Base-by-base conservation (phyloP, 2,329 filamentous ascomycete species). In the Colletotrichum somersetense region DNA sequence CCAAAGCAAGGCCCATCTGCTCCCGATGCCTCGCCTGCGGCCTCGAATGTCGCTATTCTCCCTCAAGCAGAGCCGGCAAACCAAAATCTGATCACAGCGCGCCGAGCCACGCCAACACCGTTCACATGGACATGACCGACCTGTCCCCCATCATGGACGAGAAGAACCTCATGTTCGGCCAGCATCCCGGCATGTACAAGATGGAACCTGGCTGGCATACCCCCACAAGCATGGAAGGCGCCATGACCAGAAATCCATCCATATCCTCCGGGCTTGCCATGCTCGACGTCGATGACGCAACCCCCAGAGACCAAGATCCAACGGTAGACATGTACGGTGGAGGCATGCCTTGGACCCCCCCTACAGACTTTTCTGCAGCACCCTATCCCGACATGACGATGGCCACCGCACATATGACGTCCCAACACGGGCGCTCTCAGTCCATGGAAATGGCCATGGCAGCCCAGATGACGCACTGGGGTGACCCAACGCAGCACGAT, bases 1-100 rank as follows among this genome's bases (percentile, higher is more conserved):
- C 85, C 73, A 88, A 88, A 74, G 80, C 81, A 3, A 80, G 85
- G n/a, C 87, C 87, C 1, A 83, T 88, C 61, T 89, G 87, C 77
- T 82, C 83, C n/a, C 82, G 86, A 52, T 89, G 87, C 73, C 80
- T 88, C 3, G 77, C 83, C 3, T 85, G 83, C 55, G 87, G 87
- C 10, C 82, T 84, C 52, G 80, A 86, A 59, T 89, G 87, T 74
- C 82, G 81, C 11, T 89, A 88, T 74, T 88, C 86, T 20, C 86
- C 86, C 1, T 88, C 86, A 0, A 86, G 83, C 74, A 81, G 86
- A 63, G 82, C 84, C 1, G 86, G 86, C 44, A 87, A 87, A 75
- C 83, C 84, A 46, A 87, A 86, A 73, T 79, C 83, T 40, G 80
- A 80, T 23, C 77, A 73, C 67, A 73, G 56, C 62, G 71, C 71